Base-by-base conservation (phyloP, 1,139 yeast genomes). In the Hansenula sp. region DNA sequence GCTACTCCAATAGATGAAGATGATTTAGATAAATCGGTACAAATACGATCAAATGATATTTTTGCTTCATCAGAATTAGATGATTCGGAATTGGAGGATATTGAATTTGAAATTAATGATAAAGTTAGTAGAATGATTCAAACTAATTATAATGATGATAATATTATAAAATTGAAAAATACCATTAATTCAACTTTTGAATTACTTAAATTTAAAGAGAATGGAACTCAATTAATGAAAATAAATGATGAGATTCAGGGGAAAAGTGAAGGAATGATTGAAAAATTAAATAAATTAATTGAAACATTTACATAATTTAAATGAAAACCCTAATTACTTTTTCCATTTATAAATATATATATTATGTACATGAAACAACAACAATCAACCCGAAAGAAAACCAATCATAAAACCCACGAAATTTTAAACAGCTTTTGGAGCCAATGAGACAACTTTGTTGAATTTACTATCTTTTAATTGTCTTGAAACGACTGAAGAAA, bases 401-500 rank as follows among this genome's bases (percentile, higher is more conserved):
- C 11, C 16, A 30, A 29, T n/a, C 13, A 14, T 5, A 6, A 26
- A 6, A 28, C 5, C 12, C n/a, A 33, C n/a, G 13, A 24, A 10
- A 7, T 20, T 27, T 21, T 30, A 50, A 9, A 54, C 43, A 19
- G 88, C 85, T 65, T 87, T 82, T 53, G 96, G 95, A 17, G 98
- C 97, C 61, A 92, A 75, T 12, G 97, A 75, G 35, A 89, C 88
- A 44, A 92, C 82, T 69, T 92, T 92, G 67, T 81, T 84, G 65
- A 76, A 89, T 47, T 88, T 85, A 66, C 80, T 81, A 48, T 85
- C 88, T 66, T 82, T 81, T 50, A 92, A 75, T 64, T 92, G 97
- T 62, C 87, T 85, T 32, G 97, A 96, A 26, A 92, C 97, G 39
- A 87, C 95, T 31, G 92, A 82, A 41, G 87, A 77, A 29, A 92